A percentile compares a stretch with the other conserved stretches of the same genome.
Conservation (phyloP, 192 early-diverging fungal genomes). For the Spizellomyces sp. region DNA sequence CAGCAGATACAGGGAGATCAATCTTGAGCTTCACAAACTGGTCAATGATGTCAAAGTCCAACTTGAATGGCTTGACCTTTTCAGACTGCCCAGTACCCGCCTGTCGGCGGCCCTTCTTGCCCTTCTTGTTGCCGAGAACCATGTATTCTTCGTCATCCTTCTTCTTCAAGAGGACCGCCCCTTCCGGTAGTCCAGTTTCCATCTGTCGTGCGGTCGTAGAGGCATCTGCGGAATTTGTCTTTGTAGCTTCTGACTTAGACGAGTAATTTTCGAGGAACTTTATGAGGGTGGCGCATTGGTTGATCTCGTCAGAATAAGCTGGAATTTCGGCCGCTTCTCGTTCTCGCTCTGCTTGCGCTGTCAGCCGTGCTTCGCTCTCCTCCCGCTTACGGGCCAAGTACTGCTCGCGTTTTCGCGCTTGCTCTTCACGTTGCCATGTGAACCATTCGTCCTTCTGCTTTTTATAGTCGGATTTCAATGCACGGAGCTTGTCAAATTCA, state of each 20-base stretch:
- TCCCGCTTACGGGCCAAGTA: slow-evolving; percentile 69
- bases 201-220: slow-evolving; percentile 54
- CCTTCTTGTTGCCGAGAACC: slow-evolving; percentile 66
- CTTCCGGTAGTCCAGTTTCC: slow-evolving; percentile 67
- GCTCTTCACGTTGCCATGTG: slow-evolving; percentile 69
- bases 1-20: slow-evolving; percentile 70
- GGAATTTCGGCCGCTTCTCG: slow-evolving; percentile 85
- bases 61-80: slow-evolving; percentile 62
- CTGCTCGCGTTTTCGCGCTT: slow-evolving; percentile 66
- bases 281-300: slow-evolving; percentile 79
- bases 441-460: slow-evolving; percentile 74
- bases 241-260: slow-evolving; percentile 40
- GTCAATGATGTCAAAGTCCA: slow-evolving; percentile 67
- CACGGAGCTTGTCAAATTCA: slow-evolving; percentile 66
- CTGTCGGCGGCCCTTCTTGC: slow-evolving; percentile 53
- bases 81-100: slow-evolving; percentile 37
- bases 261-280: slow-evolving; percentile 60
- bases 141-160: slow-evolving; percentile 85
- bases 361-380: slow-evolving; percentile 68
- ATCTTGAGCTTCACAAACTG: slow-evolving; percentile 80
- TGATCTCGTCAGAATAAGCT: slow-evolving; percentile 85
- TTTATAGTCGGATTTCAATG: slow-evolving; percentile 71
- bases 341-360: slow-evolving; percentile 71
- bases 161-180: slow-evolving; percentile 71
- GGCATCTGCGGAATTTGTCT: slow-evolving; percentile 40